Percentiles rank a stretch among this genome's conserved stretches.
Evolutionary conservation across 2,329 filamentous ascomycete species (phyloP).

Genomic region (Fusarium sp.): DNA sequence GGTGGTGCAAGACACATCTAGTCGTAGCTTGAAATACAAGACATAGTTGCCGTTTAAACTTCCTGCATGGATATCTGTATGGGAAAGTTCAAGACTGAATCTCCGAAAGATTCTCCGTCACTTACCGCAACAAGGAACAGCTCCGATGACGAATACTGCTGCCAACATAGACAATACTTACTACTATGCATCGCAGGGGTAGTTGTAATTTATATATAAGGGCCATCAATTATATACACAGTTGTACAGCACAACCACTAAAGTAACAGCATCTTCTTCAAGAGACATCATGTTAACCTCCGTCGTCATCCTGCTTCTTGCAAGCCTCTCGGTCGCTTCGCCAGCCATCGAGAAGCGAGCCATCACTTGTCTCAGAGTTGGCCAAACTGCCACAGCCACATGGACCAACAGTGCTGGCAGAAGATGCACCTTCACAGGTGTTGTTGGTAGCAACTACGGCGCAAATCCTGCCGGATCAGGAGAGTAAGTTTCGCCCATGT

Average conservation of each 20-base stretch:
- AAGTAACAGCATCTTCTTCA: not conserved
- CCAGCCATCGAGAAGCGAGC: constrained; percentile 30
- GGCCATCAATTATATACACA: fast-evolving
- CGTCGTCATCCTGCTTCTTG: constrained; percentile 15
- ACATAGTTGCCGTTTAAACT: not conserved
- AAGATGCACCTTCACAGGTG: constrained; percentile 54
- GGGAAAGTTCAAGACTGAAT: not conserved
- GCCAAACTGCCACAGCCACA: constrained; percentile 52
- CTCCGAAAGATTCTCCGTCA: constrained; percentile 36
- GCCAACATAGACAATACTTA: not conserved
- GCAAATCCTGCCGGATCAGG: constrained; percentile 51
- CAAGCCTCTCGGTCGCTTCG: constrained; percentile 18
- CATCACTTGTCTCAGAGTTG: constrained; percentile 36
- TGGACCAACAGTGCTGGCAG: constrained; percentile 57
- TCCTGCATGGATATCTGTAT: not conserved
- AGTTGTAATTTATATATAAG: constrained; percentile 9
- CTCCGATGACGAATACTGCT: constrained; percentile 34
- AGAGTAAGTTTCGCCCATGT: constrained; percentile 49
- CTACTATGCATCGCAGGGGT: not conserved
- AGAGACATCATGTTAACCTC: constrained; percentile 14
- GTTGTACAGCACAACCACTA: fast-evolving
- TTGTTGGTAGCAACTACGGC: constrained; percentile 60
- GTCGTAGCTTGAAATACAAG: not conserved
- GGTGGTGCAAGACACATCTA: too few species aligned
- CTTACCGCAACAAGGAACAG: constrained; percentile 31